phyloP scores from a whole-genome alignment of 1,139 yeast species.

The Cylindricascospora bacillispora region DNA sequence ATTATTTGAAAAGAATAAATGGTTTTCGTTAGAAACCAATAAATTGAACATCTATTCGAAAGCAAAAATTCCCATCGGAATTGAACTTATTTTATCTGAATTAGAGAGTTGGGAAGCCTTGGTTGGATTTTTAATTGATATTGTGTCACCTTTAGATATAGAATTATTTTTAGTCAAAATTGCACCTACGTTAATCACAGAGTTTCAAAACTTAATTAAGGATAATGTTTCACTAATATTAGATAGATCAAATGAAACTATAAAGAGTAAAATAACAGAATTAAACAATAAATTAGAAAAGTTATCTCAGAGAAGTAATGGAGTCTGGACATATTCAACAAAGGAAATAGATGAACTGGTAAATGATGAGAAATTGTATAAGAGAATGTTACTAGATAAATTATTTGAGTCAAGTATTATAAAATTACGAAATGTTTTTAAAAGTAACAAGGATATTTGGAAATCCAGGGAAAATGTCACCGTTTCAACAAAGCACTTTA shows the following conservation, averaged over 20 bases:
- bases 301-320: slow-evolving; percentile 6
- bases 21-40: no score
- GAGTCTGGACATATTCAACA: slow-evolving; percentile 11
- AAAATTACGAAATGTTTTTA: no score
- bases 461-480: slow-evolving; percentile 1
- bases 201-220: slow-evolving; percentile 15
- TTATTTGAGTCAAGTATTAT: slow-evolving; percentile 12
- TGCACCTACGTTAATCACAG: slow-evolving; percentile 15
- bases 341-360: slow-evolving; percentile 12
- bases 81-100: no score
- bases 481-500: not conserved
- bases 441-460: slow-evolving; percentile 8
- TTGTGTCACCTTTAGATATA: slow-evolving; percentile 3
- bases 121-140: slow-evolving; percentile 9
- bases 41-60: no score
- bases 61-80: no score
- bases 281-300: slow-evolving; percentile 8
- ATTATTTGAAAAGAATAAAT: slow-evolving; percentile 5
- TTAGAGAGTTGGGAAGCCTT: slow-evolving; percentile 10
- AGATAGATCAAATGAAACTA: slow-evolving; percentile 5
- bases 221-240: slow-evolving; percentile 14
- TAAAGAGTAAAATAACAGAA: slow-evolving; percentile 5
- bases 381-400: slow-evolving; percentile 17
- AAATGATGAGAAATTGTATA: slow-evolving; percentile 13
- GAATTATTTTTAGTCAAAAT: slow-evolving; percentile 7